A percentile compares a stretch with the other conserved stretches of the same genome.
phyloP scores from a whole-genome alignment of 2,329 filamentous ascomycete species.

The Hypoxylon sp. region DNA sequence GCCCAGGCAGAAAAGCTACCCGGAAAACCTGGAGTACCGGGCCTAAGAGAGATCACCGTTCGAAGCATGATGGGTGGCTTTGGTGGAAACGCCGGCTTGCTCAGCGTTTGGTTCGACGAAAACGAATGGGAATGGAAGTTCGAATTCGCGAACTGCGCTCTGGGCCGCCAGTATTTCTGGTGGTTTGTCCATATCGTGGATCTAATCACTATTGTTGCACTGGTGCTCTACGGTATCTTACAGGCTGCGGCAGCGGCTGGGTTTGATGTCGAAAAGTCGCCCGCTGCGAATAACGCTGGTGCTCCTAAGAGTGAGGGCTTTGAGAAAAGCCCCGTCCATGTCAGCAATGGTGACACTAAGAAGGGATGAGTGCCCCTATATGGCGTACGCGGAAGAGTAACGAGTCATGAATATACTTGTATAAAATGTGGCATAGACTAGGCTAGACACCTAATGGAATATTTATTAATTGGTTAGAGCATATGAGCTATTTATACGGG shows the following conservation, averaged over 20 bases:
- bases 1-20: conserved; percentile 61
- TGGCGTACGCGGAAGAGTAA: conserved; percentile 28
- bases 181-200: conserved; percentile 89
- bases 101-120: conserved; percentile 91
- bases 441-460: conserved; percentile 25
- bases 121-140: conserved; percentile 82
- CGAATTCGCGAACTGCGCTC: conserved; percentile 82
- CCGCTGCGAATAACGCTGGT: conserved; percentile 24
- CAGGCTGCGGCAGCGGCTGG: conserved; percentile 39
- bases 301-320: neutral
- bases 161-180: conserved; percentile 94
- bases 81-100: conserved; percentile 88
- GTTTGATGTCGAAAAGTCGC: conserved; percentile 45
- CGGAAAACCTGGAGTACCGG: conserved; percentile 65
- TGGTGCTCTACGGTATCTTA: conserved; percentile 51
- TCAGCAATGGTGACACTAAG: conserved; percentile 41
- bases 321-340: conserved; percentile 13
- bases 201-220: conserved; percentile 61
- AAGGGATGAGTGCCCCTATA: conserved; percentile 36
- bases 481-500: neutral
- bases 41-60: conserved; percentile 90
- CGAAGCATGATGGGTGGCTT: conserved; percentile 99
- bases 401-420: conserved; percentile 40
- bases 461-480: conserved; percentile 20
- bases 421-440: conserved; percentile 37